Base-by-base conservation (phyloP, 345 rosid genomes). In the Rhizophora mangle region DNA sequence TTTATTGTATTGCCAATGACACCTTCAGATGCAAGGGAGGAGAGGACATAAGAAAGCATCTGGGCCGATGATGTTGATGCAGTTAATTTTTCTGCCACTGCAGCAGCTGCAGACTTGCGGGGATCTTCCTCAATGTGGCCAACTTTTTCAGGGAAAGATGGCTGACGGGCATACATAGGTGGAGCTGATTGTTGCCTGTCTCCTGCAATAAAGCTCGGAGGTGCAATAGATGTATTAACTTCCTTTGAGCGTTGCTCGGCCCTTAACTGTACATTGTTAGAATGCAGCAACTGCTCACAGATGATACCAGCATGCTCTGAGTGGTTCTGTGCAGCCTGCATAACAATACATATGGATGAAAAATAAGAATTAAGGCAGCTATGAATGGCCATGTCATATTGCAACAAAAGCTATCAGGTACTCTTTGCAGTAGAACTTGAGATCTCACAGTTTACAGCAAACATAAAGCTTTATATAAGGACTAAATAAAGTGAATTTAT, bases 11-110 rank as follows among this genome's bases (percentile, higher is more conserved):
- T 82, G 49, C 82, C 81, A 3, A 87, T 86, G 79, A 85, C 83
- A 30, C 89, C 94, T 78, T 92, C 97, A 16, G 99, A 90, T 62
- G 94, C 97, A 31, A 95, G 85, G 60, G 99, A 90, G 29, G 98
- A 90, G 56, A 95, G 90, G 58, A 92, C 99, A n/a, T 75, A 82
- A 15, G 99, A 90, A 65, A 95, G 97, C 99, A 95, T 87, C 72
- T 92, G 86, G 0, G 87, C 96, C 0, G 99, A 92, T 60, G 96
- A 95, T 32, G 98, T 84, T 20, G 97, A 92, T 57, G 98, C 96
- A 0, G 99, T 86, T 78, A 95, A 82, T 84, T 86, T 86, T 22
- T 93, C 97, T 5, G 96, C 96, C 49, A 94, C 81, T 34, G 84
- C 94, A 59, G 94, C 97, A 1, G 97, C 97, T 36, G 90, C 89